Evolutionary conservation across 1,284 basidiomycete species (phyloP).

Genomic region (Wallemia mellicola): DNA sequence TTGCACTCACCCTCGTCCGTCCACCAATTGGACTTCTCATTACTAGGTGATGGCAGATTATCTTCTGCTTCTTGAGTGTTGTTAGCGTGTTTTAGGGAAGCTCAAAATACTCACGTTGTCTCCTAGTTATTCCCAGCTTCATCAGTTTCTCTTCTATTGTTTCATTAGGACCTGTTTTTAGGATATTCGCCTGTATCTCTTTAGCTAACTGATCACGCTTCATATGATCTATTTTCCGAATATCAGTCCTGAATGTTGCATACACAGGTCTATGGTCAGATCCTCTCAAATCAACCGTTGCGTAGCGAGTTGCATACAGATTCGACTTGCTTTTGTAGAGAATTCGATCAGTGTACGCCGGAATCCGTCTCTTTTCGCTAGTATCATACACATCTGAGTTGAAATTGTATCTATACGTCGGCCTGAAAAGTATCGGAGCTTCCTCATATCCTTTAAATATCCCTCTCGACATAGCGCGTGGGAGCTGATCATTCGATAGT

Average conservation of each 20-base stretch:
- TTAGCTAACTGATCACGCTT: constrained; percentile 41
- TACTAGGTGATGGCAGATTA: neutral
- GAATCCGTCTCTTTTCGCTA: constrained; percentile 82
- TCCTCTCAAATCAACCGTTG: constrained; percentile 43
- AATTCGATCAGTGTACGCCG: constrained; percentile 53
- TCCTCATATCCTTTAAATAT: constrained; percentile 67
- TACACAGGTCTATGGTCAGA: constrained; percentile 92
- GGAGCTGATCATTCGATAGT: constrained; percentile 55
- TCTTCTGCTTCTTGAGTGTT: neutral
- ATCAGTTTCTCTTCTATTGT: constrained; percentile 40
- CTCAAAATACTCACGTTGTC: neutral
- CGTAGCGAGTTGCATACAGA: constrained; percentile 14
- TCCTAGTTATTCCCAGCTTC: constrained; percentile 11
- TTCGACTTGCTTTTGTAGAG: constrained; percentile 8
- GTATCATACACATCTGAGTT: constrained; percentile 61
- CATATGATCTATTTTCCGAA: constrained; percentile 43
- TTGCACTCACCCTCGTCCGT: neutral
- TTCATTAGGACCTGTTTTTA: constrained; percentile 23
- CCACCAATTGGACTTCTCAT: neutral
- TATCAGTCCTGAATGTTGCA: constrained; percentile 43
- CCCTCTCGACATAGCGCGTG: constrained; percentile 32
- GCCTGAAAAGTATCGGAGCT: constrained; percentile 56
- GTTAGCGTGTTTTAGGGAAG: no score
- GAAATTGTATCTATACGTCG: constrained; percentile 33
- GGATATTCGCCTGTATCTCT: constrained; percentile 31